A percentile compares a stretch with the other conserved stretches of the same genome.
phyloP scores from a whole-genome alignment of 176 grass and related monocot species.

The Coix lacrymajobi region DNA sequence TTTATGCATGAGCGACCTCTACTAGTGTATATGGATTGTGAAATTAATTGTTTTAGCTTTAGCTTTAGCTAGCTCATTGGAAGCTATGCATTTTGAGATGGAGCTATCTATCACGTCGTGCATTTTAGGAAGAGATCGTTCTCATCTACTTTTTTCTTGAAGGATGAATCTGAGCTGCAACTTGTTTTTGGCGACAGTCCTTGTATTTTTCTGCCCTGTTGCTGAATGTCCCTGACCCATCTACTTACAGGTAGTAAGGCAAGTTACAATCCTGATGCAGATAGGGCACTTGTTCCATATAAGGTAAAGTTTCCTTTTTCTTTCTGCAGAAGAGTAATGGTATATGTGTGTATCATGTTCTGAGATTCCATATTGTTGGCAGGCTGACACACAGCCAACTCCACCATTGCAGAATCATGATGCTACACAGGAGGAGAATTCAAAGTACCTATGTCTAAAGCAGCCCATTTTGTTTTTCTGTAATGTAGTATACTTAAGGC shows the following conservation, averaged over 20 bases:
- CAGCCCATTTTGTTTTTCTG: neutral
- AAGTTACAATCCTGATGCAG: slow-evolving; percentile 42
- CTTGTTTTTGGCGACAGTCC: neutral
- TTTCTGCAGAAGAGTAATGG: neutral
- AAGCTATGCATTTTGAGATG: neutral
- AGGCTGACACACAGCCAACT: slow-evolving; percentile 56
- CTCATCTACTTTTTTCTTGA: neutral
- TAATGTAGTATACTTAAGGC: neutral
- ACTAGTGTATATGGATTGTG: neutral
- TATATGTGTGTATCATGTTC: neutral
- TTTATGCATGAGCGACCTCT: neutral
- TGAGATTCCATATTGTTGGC: slow-evolving; percentile 38
- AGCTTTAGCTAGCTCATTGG: slow-evolving; percentile 5
- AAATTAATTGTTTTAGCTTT: slow-evolving; percentile 1
- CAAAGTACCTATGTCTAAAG: slow-evolving; percentile 58
- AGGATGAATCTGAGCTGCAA: neutral
- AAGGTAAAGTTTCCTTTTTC: slow-evolving; percentile 66
- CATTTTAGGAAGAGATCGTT: neutral
- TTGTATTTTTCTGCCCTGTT: neutral
- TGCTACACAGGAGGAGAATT: slow-evolving; percentile 66
- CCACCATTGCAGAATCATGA: slow-evolving; percentile 44
- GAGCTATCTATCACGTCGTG: neutral
- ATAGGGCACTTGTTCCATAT: slow-evolving; percentile 77
- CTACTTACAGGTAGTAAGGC: slow-evolving; percentile 21
- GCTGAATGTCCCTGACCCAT: slow-evolving; percentile 1